These are phyloP conservation scores for Fusarium drepaniforme DNA, from an alignment of 2,329 filamentous ascomycete genomes.

Conservation along the genomic window DNA sequence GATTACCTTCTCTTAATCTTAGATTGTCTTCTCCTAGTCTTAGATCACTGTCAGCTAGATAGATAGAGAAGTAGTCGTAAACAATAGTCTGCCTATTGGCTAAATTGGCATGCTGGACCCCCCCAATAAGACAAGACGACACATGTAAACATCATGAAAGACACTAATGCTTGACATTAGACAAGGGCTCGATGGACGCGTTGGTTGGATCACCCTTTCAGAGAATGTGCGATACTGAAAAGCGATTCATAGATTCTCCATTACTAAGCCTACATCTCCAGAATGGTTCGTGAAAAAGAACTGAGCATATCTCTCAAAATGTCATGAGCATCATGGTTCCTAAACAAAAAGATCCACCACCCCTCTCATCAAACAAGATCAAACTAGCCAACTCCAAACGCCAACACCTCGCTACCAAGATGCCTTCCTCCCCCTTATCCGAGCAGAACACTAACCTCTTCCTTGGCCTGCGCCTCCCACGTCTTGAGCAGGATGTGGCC, in stretches of 20 bases:
- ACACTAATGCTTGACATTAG: too few species aligned
- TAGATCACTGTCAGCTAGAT: too few species aligned
- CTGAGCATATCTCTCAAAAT: not conserved
- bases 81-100: too few species aligned
- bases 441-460: constrained; percentile 56
- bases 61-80: too few species aligned
- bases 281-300: not conserved
- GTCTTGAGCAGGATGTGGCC: constrained; percentile 56
- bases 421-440: constrained; percentile 44
- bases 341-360: constrained; percentile 2
- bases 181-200: too few species aligned
- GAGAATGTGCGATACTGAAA: not conserved
- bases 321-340: constrained; percentile 2
- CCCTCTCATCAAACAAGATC: constrained; percentile 4
- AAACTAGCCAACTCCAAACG: constrained; percentile 13
- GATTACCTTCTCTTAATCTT: too few species aligned
- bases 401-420: constrained; percentile 34
- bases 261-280: not conserved
- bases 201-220: fast-evolving
- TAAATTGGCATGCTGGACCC: too few species aligned
- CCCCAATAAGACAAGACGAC: too few species aligned
- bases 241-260: not conserved
- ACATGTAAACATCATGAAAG: too few species aligned
- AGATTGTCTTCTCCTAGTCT: too few species aligned
- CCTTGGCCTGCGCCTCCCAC: constrained; percentile 55